phyloP scores from a whole-genome alignment of 2,329 filamentous ascomycete genomes.

The Fusarium sp. region DNA sequence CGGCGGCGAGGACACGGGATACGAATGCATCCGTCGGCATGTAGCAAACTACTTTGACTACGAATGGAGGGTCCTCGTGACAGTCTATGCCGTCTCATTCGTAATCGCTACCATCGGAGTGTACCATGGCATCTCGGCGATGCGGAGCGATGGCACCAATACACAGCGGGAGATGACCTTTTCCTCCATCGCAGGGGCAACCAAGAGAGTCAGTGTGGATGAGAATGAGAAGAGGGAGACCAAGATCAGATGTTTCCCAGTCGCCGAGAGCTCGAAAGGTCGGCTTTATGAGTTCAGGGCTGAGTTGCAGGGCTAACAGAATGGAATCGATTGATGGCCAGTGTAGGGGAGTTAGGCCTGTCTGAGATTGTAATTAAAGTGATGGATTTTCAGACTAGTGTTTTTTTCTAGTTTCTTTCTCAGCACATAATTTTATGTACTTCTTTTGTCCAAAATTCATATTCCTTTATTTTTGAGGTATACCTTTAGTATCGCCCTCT shows the following conservation, averaged over 20 bases:
- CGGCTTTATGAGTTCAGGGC: slow-evolving; percentile 30
- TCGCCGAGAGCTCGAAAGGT: slow-evolving; percentile 9
- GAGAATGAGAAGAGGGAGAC: slow-evolving; percentile 21
- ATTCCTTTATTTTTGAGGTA: background rate
- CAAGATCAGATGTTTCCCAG: slow-evolving; percentile 28
- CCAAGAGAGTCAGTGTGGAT: slow-evolving; percentile 26
- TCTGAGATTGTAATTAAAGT: background rate
- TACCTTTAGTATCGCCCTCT: background rate
- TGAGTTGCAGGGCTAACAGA: slow-evolving; percentile 19
- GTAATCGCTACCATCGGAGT: slow-evolving; percentile 27
- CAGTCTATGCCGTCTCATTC: slow-evolving; percentile 27
- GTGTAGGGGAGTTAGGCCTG: background rate
- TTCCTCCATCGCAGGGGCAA: slow-evolving; percentile 32
- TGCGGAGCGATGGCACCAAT: slow-evolving; percentile 20
- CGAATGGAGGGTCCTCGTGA: slow-evolving; percentile 7
- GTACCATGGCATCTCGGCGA: slow-evolving; percentile 25
- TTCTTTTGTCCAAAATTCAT: background rate
- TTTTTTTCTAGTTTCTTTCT: background rate
- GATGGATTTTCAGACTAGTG: background rate
- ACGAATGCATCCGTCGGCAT: slow-evolving; percentile 19
- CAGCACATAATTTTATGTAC: background rate
- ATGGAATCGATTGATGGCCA: background rate
- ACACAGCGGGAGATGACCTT: slow-evolving; percentile 34
- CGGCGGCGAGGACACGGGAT: slow-evolving; percentile 8
- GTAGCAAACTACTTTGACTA: slow-evolving; percentile 35